These are phyloP conservation scores for Cladosporium sp. DNA, from an alignment of 2,329 filamentous ascomycete genomes.

Conservation along the genomic window DNA sequence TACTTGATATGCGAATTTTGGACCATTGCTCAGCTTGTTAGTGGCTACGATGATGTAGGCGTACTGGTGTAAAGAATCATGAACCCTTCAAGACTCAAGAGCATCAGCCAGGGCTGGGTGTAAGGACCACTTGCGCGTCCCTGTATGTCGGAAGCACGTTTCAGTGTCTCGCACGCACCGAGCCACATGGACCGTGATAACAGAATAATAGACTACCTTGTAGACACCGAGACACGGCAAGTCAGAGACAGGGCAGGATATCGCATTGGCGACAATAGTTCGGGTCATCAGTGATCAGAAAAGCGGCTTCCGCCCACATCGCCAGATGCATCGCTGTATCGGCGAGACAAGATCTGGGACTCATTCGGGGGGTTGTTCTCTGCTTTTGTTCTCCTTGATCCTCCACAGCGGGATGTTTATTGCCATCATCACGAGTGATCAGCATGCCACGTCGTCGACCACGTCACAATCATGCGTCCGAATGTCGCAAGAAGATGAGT, in stretches of 20 bases:
- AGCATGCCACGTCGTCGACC: neutral
- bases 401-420: no score
- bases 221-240: neutral
- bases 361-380: neutral
- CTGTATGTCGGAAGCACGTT: neutral
- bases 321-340: constrained; percentile 7
- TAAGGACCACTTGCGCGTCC: neutral
- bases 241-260: neutral
- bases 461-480: neutral
- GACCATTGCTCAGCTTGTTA: neutral
- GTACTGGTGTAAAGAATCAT: neutral
- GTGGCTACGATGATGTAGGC: neutral
- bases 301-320: neutral
- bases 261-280: neutral
- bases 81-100: neutral
- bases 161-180: neutral
- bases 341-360: neutral
- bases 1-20: neutral
- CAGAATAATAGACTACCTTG: neutral
- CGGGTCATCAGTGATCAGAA: neutral
- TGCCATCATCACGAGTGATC: neutral
- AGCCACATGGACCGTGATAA: neutral
- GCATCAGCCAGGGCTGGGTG: neutral
- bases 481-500: neutral
- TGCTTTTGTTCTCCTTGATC: neutral